A percentile compares a stretch with the other conserved stretches of the same genome.
Conservation (phyloP, 768 basidiomycete genomes). For the Macrolepiota fuliginosa region DNA sequence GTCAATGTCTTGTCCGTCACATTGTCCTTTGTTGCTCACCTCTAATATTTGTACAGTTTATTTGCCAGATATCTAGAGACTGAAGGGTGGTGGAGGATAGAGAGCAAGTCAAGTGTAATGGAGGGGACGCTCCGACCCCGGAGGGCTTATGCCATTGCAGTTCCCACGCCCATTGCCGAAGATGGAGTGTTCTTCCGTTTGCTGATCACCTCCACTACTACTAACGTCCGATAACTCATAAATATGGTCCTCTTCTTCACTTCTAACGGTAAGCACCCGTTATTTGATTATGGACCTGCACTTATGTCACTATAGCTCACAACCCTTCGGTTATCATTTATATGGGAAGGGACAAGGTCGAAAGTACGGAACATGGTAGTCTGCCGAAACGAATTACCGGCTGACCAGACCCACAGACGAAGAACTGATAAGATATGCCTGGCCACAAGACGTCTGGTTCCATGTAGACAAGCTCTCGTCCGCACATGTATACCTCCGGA, state of each 20-base stretch:
- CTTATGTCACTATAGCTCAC: slow-evolving; percentile 37
- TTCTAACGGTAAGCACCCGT: slow-evolving; percentile 32
- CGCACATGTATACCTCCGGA: slow-evolving; percentile 94
- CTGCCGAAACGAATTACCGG: slow-evolving; percentile 17
- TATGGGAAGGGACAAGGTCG: slow-evolving; percentile 97
- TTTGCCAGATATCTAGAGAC: neutral
- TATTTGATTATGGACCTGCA: neutral
- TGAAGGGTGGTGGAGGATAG: neutral
- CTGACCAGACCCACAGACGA: slow-evolving; percentile 62
- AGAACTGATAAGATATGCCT: slow-evolving; percentile 90
- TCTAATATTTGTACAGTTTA: neutral
- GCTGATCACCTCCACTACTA: slow-evolving; percentile 3
- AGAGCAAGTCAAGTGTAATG: neutral
- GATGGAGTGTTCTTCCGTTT: neutral
- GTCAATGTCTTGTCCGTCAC: neutral
- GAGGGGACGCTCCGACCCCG: neutral
- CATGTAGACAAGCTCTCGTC: slow-evolving; percentile 98
- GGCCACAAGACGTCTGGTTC: slow-evolving; percentile 90
- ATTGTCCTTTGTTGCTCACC: neutral
- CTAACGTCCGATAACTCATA: neutral
- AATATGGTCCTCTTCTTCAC: slow-evolving; percentile 54
- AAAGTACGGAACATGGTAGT: slow-evolving; percentile 54
- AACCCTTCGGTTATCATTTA: slow-evolving; percentile 73
- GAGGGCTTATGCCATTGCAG: slow-evolving; percentile 4
- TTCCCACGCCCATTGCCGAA: slow-evolving; percentile 15